Percentiles rank a stretch among this genome's conserved stretches.
Conservation (phyloP, 768 basidiomycete species). For the Kwoniella botswanensis region DNA sequence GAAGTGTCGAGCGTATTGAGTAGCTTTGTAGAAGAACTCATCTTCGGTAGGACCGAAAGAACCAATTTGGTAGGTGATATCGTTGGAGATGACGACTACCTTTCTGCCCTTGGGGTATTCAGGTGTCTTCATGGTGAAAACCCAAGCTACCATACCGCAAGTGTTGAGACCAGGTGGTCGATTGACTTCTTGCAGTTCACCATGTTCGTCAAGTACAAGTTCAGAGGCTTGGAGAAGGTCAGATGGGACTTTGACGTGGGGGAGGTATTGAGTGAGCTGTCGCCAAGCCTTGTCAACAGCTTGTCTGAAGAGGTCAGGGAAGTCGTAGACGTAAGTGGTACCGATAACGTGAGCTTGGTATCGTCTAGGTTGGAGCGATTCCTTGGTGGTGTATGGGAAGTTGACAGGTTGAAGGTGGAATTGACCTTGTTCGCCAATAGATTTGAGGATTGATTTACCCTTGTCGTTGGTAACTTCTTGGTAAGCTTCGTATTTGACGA, state of each 20-base stretch:
- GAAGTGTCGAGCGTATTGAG: conserved; percentile 84
- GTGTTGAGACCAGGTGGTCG: conserved; percentile 91
- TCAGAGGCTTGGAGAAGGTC: conserved; percentile 81
- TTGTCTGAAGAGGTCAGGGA: conserved; percentile 98
- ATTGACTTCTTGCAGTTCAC: conserved; percentile 85
- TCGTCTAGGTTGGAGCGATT: conserved; percentile 96
- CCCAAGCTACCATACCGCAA: conserved; percentile 98
- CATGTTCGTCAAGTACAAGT: conserved; percentile 91
- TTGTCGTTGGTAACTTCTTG: conserved; percentile 97
- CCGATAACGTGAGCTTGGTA: conserved; percentile 98
- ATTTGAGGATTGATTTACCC: conserved; percentile 93
- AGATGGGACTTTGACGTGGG: conserved; percentile 75
- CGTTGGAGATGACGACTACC: conserved; percentile 90
- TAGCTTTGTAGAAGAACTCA: conserved; percentile 93
- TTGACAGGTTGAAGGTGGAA: conserved; percentile 94
- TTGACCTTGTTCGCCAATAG: conserved; percentile 96
- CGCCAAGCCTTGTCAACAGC: conserved; percentile 92
- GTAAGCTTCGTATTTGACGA: conserved; percentile 97
- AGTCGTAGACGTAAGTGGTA: conserved; percentile 98
- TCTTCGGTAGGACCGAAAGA: conserved; percentile 96
- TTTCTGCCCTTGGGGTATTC: conserved; percentile 88
- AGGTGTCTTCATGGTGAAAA: conserved; percentile 87
- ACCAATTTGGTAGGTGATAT: conserved; percentile 98
- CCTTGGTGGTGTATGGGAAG: conserved; percentile 92
- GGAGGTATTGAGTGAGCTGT: conserved; percentile 65